A percentile compares a stretch with the other conserved stretches of the same genome.
These are phyloP conservation scores for Tagetes erecta DNA, from an alignment of 129 eudicot genomes.

Conservation along the genomic window DNA sequence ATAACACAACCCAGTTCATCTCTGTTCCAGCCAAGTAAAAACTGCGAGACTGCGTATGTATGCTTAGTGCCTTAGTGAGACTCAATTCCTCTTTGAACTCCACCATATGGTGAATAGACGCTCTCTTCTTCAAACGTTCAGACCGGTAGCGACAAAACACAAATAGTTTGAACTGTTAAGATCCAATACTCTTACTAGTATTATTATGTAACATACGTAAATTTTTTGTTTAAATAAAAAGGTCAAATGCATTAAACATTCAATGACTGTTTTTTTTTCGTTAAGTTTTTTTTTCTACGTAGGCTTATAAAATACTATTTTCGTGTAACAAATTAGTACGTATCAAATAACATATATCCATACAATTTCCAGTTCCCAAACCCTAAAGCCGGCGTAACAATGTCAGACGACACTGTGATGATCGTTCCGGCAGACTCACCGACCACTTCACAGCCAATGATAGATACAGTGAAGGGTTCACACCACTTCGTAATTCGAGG, in stretches of 20 bases:
- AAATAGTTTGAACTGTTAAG: too few species aligned
- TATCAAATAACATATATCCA: too few species aligned
- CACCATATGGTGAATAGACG: slow-evolving; percentile 89
- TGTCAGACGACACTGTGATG: background rate
- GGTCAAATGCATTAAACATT: too few species aligned
- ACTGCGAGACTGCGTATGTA: slow-evolving; percentile 81
- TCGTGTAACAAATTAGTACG: too few species aligned
- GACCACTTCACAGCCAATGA: slow-evolving; percentile 9
- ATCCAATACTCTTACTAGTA: too few species aligned
- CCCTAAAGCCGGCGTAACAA: background rate
- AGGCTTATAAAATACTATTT: too few species aligned
- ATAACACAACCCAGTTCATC: slow-evolving; percentile 97
- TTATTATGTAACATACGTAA: too few species aligned
- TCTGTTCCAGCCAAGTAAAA: slow-evolving; percentile 96
- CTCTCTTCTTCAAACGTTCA: slow-evolving; percentile 73
- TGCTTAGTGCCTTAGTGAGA: slow-evolving; percentile 57
- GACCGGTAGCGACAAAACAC: too few species aligned
- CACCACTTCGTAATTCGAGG: slow-evolving; percentile 58
- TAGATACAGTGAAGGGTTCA: slow-evolving; percentile 41
- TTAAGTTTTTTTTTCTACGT: too few species aligned
- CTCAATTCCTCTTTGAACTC: slow-evolving; percentile 96
- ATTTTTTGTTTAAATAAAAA: too few species aligned
- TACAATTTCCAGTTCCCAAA: background rate
- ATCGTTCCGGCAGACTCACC: background rate
- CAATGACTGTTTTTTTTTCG: too few species aligned